Percentiles rank a stretch among this genome's conserved stretches.
Evolutionary conservation across 495 filamentous ascomycete genomes (phyloP).

Genomic region (Podospora bellae-mahoneyi): DNA sequence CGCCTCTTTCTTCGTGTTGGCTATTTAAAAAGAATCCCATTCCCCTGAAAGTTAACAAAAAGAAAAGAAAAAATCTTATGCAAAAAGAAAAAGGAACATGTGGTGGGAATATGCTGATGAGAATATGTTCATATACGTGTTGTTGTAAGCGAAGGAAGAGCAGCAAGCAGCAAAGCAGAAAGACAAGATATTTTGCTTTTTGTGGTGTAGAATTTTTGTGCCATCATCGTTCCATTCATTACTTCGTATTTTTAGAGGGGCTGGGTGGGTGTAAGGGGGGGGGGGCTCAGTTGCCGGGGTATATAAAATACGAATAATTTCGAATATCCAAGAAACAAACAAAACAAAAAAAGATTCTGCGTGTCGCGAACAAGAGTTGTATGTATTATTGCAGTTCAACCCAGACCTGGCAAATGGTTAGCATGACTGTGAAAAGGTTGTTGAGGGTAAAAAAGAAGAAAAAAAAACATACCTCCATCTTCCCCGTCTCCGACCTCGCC

Average conservation of each 20-base stretch:
- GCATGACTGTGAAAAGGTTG: slow-evolving; percentile 18
- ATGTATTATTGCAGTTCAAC: slow-evolving; percentile 53
- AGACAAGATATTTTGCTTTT: neutral
- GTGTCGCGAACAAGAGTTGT: too few relatives aligned
- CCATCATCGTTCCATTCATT: slow-evolving; percentile 7
- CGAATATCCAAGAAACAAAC: neutral
- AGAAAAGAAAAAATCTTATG: neutral
- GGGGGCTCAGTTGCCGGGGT: neutral
- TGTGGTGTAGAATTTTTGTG: neutral
- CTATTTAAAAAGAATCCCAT: neutral
- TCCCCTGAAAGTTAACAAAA: neutral
- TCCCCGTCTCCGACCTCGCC: slow-evolving; percentile 79
- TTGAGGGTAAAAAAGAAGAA: too few relatives aligned
- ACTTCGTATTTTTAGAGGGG: slow-evolving; percentile 4
- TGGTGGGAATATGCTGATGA: neutral
- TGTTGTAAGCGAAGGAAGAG: neutral
- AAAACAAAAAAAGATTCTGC: neutral
- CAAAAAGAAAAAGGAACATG: neutral
- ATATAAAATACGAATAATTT: slow-evolving; percentile 16
- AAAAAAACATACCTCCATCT: slow-evolving; percentile 78
- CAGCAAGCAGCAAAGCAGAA: neutral
- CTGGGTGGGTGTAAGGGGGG: neutral
- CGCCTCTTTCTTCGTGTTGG: slow-evolving; percentile 1
- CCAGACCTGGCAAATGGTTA: slow-evolving; percentile 54
- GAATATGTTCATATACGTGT: neutral